phyloP scores from a whole-genome alignment of 192 early-diverging fungal species.

The Powellomyces hirtus region DNA sequence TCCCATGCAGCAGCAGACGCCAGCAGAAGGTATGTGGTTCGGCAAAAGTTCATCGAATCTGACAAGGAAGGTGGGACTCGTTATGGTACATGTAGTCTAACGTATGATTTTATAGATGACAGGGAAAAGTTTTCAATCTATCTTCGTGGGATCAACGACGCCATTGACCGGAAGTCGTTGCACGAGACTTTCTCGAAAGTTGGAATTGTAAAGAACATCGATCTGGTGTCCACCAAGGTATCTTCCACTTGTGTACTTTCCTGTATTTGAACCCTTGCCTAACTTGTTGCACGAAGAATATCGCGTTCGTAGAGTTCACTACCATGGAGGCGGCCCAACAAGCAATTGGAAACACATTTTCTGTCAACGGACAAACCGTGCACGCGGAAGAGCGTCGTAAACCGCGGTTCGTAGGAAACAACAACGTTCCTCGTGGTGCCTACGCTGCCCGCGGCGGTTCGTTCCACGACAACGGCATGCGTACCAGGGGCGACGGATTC shows the following conservation, averaged over 20 bases:
- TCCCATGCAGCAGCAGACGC: neutral
- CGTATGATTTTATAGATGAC: neutral
- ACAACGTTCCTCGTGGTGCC: constrained; percentile 19
- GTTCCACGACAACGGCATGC: constrained; percentile 18
- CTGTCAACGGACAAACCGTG: constrained; percentile 43
- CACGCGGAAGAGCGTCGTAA: constrained; percentile 51
- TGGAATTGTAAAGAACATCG: constrained; percentile 61
- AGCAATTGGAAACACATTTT: constrained; percentile 58
- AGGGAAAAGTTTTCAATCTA: constrained; percentile 61
- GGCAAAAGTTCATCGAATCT: neutral
- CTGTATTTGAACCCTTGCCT: neutral
- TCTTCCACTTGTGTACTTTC: neutral
- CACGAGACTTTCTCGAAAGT: constrained; percentile 54
- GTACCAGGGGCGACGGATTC: constrained; percentile 16
- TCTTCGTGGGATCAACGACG: constrained; percentile 57
- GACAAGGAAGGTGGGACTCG: neutral
- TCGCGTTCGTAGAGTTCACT: constrained; percentile 72
- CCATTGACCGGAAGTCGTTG: constrained; percentile 48
- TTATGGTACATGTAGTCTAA: neutral
- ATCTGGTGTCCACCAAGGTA: constrained; percentile 53
- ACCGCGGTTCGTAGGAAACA: constrained; percentile 2
- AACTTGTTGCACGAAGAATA: constrained; percentile 18
- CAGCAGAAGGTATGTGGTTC: neutral
- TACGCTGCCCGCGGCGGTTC: constrained; percentile 10
- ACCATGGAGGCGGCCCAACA: constrained; percentile 55